Base-by-base conservation (phyloP, 805 yeast species). In the Priceomyces castillae region DNA sequence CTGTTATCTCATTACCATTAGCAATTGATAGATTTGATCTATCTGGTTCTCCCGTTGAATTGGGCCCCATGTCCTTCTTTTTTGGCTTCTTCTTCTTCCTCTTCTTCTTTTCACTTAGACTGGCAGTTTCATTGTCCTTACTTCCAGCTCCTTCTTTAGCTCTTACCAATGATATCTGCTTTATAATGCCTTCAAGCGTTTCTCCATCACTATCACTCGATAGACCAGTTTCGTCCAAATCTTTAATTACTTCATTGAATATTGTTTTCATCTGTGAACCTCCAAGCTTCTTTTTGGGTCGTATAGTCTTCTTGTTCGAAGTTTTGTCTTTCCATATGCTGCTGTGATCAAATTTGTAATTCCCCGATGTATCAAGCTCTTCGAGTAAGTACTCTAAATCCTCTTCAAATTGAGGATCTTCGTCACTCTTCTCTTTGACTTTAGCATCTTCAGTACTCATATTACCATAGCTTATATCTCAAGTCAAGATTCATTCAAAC, bases 321-420 rank as follows among this genome's bases (percentile, higher is more conserved):
- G 12, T 10, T 16, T 22, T 6, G 37, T 11, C 22, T 22, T 22
- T 14, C 30, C 11, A 30, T 19, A 23, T 19, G 9, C 3, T 10
- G n/a, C 15, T 16, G 7, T 16, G n/a, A 18, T 25, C n/a, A 20
- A 10, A 22, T 37, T 7, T 19, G 18, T 6, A 25, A 7, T 19
- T 36, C 7, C 16, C 12, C 10, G 26, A 11, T 14, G 16, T 22
- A 18, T 34, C 39, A n/a, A 40, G 23, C 16, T 46, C 47, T n/a
- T 52, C 49, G 40, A 64, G 52, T 33, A 66, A 48, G 35, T 56
- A 66, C 36, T 59, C 53, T 43, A 66, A 54, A 47, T 65, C 69
- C 15, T 50, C 46, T 39, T 65, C 69, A 43, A 65, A 65, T 16
- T 49, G 46, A 7, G 47, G 43, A 15, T 37, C 40, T 12, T 11